Evolutionary conservation across 2,329 filamentous ascomycete species (phyloP).

Genomic region (Alternaria longipes): DNA sequence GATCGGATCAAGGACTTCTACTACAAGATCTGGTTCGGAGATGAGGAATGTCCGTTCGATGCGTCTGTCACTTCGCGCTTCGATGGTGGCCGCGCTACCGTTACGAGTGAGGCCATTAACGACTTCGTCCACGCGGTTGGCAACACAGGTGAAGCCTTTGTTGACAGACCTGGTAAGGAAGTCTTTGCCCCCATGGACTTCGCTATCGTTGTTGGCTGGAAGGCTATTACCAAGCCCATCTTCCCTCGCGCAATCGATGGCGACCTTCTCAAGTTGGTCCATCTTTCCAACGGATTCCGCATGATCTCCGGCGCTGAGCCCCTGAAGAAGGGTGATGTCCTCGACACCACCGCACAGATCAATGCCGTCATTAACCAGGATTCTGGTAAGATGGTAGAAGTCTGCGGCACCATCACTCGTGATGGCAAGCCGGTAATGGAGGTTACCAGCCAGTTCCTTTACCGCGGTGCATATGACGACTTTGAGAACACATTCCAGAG

Average conservation of each 20-base stretch:
- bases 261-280: conserved; percentile 93
- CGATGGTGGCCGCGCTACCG: conserved; percentile 84
- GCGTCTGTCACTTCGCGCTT: conserved; percentile 86
- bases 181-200: conserved; percentile 99
- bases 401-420: conserved; percentile 94
- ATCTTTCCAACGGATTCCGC: conserved; percentile 96
- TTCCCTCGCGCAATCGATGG: conserved; percentile 97
- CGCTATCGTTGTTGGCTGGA: conserved; percentile 97
- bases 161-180: conserved; percentile 92
- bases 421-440: conserved; percentile 92
- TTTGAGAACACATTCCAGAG: conserved; percentile 99
- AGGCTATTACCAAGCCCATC: conserved; percentile 99
- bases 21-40: conserved; percentile 96
- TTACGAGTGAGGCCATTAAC: conserved; percentile 92
- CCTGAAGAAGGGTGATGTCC: conserved; percentile 91
- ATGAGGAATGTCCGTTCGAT: conserved; percentile 84
- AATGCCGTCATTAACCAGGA: conserved; percentile 99
- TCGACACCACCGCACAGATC: conserved; percentile 92
- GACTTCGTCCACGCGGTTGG: conserved; percentile 99
- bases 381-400: conserved; percentile 99
- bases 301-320: conserved; percentile 97
- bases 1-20: conserved; percentile 99
- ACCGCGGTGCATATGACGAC: conserved; percentile 90
- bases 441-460: conserved; percentile 97
- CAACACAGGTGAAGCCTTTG: conserved; percentile 96